A percentile compares a stretch with the other conserved stretches of the same genome.
Evolutionary conservation across 768 basidiomycete genomes (phyloP).

Genomic region (Tulasnella sp.): DNA sequence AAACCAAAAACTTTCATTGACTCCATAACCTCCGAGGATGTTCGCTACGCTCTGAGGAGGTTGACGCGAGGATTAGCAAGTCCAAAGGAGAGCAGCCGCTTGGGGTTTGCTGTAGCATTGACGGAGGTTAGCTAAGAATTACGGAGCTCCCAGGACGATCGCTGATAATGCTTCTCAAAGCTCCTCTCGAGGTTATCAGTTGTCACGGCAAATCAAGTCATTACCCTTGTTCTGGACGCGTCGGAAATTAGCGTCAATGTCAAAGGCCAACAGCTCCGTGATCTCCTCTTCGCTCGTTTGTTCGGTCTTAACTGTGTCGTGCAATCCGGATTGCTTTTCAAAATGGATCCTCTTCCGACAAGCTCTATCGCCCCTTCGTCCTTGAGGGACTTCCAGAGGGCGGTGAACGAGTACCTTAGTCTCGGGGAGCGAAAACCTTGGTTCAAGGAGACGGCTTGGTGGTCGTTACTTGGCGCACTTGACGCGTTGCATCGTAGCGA

Average conservation of each 20-base stretch:
- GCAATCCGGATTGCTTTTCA: slow-evolving; percentile 71
- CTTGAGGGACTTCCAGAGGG: slow-evolving; percentile 44
- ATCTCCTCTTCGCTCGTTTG: slow-evolving; percentile 80
- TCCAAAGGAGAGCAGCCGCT: slow-evolving; percentile 81
- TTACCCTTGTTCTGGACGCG: slow-evolving; percentile 59
- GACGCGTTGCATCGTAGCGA: slow-evolving; percentile 46
- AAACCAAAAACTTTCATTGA: slow-evolving; percentile 43
- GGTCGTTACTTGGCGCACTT: slow-evolving; percentile 55
- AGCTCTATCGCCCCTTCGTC: slow-evolving; percentile 41
- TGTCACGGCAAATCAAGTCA: slow-evolving; percentile 63
- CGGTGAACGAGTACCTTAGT: slow-evolving; percentile 47
- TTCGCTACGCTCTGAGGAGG: slow-evolving; percentile 81
- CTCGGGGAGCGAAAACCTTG: slow-evolving; percentile 80
- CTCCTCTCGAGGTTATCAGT: slow-evolving; percentile 67
- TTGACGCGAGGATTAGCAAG: slow-evolving; percentile 83
- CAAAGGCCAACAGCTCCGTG: slow-evolving; percentile 87
- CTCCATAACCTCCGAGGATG: slow-evolving; percentile 72
- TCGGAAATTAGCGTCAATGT: slow-evolving; percentile 64
- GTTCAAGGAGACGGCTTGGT: slow-evolving; percentile 87
- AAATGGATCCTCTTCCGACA: slow-evolving; percentile 36
- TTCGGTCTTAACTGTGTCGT: slow-evolving; percentile 82
- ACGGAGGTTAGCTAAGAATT: slow-evolving; percentile 57
- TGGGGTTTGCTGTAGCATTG: slow-evolving; percentile 92
- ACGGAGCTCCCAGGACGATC: not conserved
- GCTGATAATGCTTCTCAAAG: slow-evolving; percentile 30